Evolutionary conservation across 805 yeast genomes (phyloP), one percentile per base, ranked within the genome.

Genomic region (Metschnikowia dekortorum): DNA sequence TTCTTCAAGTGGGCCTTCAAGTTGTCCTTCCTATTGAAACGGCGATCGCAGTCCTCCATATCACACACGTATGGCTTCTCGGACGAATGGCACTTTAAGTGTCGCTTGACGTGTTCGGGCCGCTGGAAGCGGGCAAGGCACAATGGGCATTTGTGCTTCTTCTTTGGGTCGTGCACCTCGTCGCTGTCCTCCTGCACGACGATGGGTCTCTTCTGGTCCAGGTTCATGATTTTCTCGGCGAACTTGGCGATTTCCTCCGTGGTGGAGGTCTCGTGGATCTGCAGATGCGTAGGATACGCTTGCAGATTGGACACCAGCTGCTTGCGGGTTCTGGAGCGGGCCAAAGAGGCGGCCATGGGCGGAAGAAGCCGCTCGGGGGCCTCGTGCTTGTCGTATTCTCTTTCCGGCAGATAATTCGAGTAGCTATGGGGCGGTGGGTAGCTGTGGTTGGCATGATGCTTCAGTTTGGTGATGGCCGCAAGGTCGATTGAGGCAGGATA

Each of bases 31-130:
- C 85, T 64, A 61, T 80, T 81, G 63, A 81, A 81, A 51, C 83
- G 64, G 61, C 80, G 79, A 26, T 78, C 78, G 61, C 85, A 81
- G 37, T 73, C 68, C 3, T 69, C 69, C 55, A 75, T 75, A 46
- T 78, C 76, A 61, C 85, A 81, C 51, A 70, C 74, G 56, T 71
- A 81, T 7, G 85, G 85, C 58, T 80, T 80, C 54, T 80, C 84
- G 9, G 78, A 68, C 5, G 82, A 75, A 62, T 81, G 85, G 39
- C 80, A 72, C 60, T 81, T 74, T 77, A 81, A 71, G 59, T 81
- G 83, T 53, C 88, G 64, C 62, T 81, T 84, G 30, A 84, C 89
- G 63, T 84, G 89, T 59, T 84, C 89, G 2, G 89, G 86, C 55
- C 87, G 66, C 62, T 83, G 88, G 70, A 83, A 83, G 46, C 78